Evolutionary conservation across 768 basidiomycete species (phyloP), one percentile per base, ranked within the genome.

Genomic region (Suillus luteus): DNA sequence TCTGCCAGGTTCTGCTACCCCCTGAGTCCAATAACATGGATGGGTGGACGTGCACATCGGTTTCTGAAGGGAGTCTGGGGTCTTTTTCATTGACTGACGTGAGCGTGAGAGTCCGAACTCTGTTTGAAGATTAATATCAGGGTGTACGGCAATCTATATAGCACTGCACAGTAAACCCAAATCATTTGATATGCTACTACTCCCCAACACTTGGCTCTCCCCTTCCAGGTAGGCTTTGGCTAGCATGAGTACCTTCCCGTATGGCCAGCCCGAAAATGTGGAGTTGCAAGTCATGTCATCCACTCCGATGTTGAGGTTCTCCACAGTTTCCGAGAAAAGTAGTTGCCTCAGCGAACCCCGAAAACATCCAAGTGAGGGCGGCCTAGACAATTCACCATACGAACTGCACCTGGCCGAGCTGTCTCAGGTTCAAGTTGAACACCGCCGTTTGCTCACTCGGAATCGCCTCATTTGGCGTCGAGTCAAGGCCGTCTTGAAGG

Each of bases 391-490:
- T 9, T 15, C 17, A 11, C 8, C 33, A 8, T 35, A 35, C 10
- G 31, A 54, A 54, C 17, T 2, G 2, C 17, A 35, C 35, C 9
- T 35, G 33, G 33, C 10, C 31, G 6, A 52, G 19, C 5, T 31
- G 31, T 52, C 33, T n/a, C 19, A 2, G 19, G 31, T n/a, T 17
- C 19, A 10, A 27, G 24, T 49, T 15, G 48, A 49, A 49, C 48
- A 27, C 14, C 48, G 24, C 24, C 24, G 48, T 19, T 54, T 54
- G 33, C 52, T 33, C 52, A 54, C 52, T 10, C 33, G 5, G 9
- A n/a, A 54, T 33, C 19, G 17, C 31, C 17, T 33, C 17, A 35
- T 54, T 51, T 74, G 71, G 71, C 35, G 57, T 27, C 24, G 9
- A 15, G 35, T 65, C 12, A 48, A 27, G 51, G 55, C 66, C 3